Base-by-base conservation (phyloP, 2,329 filamentous ascomycete species). In the Penicillium sp. region DNA sequence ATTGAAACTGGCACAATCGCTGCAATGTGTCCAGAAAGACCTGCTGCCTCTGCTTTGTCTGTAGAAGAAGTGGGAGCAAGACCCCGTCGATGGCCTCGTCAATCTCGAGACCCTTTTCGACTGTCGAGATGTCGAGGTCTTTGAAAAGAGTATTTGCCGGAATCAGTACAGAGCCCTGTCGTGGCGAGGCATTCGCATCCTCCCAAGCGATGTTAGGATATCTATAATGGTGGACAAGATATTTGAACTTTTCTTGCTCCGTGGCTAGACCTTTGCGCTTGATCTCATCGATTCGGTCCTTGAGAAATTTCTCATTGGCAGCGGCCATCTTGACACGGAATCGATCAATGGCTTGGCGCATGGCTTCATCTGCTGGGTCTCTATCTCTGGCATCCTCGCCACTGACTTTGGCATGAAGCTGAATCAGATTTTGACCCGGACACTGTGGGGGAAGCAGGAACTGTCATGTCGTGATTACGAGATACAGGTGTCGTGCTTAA, bases 271-370 rank as follows among this genome's bases (percentile, higher is more conserved):
- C 37, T 37, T 41, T 45, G 3, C 11, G 32, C 27, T 42, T 27
- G 32, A 44, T 45, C 25, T 51, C 49, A 29, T 48, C 25, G 37
- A 51, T 18, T 29, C 45, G 41, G 37, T 51, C 45, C n/a, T 48
- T 40, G 11, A 51, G 45, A 27, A 51, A 51, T 18, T 43, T 27
- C 18, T 24, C 41, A 29, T 48, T 48, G 25, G 45, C 29, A 18
- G 36, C 2, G 13, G 29, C 37, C 49, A 51, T 51, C 42, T 26
- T 41, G 38, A n/a, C 38, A 13, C 45, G 49, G 37, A 51, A 46
- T 11, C 49, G 45, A 12, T 13, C 34, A 8, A 48, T 28, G 13
- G 42, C 45, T 5, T 45, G 45, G 29, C 45, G 45, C 49, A 51
- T 51, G 29, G 32, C 42, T 39, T 51, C 45, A 29, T 48, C 45